phyloP scores from a whole-genome alignment of 1,139 yeast genomes.

The Blastobotrys arbuscula region DNA sequence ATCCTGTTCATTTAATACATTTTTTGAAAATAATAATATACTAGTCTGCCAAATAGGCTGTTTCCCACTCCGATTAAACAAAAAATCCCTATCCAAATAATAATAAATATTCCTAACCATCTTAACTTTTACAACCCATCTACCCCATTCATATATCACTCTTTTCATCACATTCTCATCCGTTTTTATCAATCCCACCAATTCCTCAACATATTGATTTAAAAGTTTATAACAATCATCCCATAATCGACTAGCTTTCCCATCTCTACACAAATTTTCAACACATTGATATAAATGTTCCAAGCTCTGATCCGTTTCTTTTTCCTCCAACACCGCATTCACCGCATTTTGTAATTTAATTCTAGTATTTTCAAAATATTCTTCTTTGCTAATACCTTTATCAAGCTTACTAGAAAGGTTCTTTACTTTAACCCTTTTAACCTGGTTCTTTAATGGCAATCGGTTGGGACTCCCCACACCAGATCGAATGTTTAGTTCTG shows the following conservation, averaged over 20 bases:
- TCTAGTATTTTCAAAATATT: constrained; percentile 22
- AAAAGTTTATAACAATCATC: constrained; percentile 20
- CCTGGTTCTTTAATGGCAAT: constrained; percentile 15
- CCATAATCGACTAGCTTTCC: constrained; percentile 28
- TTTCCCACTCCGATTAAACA: constrained; percentile 25
- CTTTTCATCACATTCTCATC: constrained; percentile 12
- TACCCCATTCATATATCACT: constrained; percentile 23
- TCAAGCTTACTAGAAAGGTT: constrained; percentile 6
- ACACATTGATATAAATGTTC: constrained; percentile 36
- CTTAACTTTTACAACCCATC: constrained; percentile 27
- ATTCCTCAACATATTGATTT: constrained; percentile 16
- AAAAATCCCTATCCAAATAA: constrained; percentile 36
- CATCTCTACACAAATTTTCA: constrained; percentile 36
- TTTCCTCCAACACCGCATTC: constrained; percentile 21
- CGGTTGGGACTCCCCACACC: constrained; percentile 1
- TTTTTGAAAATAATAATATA: constrained; percentile 18
- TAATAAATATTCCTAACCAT: constrained; percentile 30
- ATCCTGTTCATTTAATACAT: not conserved
- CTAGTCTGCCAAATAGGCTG: constrained; percentile 27
- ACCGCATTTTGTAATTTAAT: constrained; percentile 23
- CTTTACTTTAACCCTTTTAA: constrained; percentile 17
- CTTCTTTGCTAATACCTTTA: constrained; percentile 12
- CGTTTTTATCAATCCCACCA: not conserved
- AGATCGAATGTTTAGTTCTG: constrained; percentile 14
- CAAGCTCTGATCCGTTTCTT: constrained; percentile 19